These are phyloP conservation scores for Rhodotorula babjevae DNA, from an alignment of 768 basidiomycete species.

Conservation along the genomic window DNA sequence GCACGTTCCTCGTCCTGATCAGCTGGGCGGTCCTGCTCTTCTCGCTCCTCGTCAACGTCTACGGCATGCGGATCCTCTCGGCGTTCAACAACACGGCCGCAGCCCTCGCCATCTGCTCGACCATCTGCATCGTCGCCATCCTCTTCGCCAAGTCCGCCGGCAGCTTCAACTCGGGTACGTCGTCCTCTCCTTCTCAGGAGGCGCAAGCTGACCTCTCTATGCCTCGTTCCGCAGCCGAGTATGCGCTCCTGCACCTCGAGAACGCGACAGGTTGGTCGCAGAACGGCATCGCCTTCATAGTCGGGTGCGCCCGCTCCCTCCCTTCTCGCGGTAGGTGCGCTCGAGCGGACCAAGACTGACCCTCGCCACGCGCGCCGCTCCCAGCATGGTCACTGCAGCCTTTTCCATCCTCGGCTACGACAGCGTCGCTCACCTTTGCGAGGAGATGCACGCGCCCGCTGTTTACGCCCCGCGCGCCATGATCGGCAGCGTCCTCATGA, in stretches of 20 bases:
- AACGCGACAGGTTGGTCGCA: conserved; percentile 39
- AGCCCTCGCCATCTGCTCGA: not conserved
- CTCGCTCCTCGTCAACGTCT: conserved; percentile 27
- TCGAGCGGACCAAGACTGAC: too few species aligned
- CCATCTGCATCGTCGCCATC: not conserved
- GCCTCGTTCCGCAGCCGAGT: not conserved
- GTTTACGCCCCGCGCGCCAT: conserved; percentile 36
- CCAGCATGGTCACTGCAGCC: conserved; percentile 1
- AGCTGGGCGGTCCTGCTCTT: not conserved
- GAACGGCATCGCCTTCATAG: not conserved
- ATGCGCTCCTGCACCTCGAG: conserved; percentile 32
- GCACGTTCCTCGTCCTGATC: not conserved
- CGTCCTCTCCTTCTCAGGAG: not conserved
- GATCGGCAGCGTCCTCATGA: conserved; percentile 31
- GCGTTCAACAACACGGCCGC: not conserved
- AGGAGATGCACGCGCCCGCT: conserved; percentile 23
- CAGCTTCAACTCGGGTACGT: conserved; percentile 17
- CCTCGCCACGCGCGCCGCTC: too few species aligned
- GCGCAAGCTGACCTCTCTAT: not conserved
- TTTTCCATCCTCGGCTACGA: conserved; percentile 4
- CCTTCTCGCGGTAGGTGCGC: too few species aligned
- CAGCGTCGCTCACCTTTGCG: not conserved
- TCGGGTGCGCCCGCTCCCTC: not conserved
- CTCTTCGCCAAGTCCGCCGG: not conserved
- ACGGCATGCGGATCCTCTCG: conserved; percentile 10